Evolutionary conservation across 2,329 filamentous ascomycete genomes (phyloP), one percentile per base, ranked within the genome.

Genomic region (Paracorniculantispora psalliotae): DNA sequence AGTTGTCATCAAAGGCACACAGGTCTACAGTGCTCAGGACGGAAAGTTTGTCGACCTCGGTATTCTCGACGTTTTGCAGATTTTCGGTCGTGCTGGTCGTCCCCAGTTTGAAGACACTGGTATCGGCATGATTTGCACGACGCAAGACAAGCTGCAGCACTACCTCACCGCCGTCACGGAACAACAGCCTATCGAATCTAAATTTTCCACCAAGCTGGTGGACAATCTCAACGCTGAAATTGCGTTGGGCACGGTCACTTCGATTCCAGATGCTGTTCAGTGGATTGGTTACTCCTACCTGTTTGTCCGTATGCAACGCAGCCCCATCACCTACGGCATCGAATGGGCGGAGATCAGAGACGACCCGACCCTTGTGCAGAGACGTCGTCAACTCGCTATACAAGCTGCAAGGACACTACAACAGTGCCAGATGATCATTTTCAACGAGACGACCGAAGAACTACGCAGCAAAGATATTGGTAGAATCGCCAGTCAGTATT

Each of bases 241-340:
- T 63, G 85, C 92, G 0, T 75, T 99, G 9, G 94, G 94, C 1
- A 99, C 96, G 0, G 96, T 99, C 19, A 97, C 93, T 0, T 96
- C 93, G 1, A 89, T 99, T 2, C 80, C 88, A 2, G 96, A 99
- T 75, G 94, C 91, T 0, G 92, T 97, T 1, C 91, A 96, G 64
- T 99, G 94, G 94, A 88, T 99, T 33, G 93, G 96, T 15, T 99
- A 99, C 71, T 97, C 93, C 0, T 99, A 97, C 69, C 80, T 99
- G 0, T 99, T 96, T 71, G 93, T 99, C 41, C 89, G 94, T 41
- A 99, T 99, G 94, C 87, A 90, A 70, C 85, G 90, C 61, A 96
- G 94, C 64, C 93, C 92, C 4, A 84, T 93, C 68, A 87, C 88
- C 1, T 99, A 99, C 68, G 94, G 93, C 2, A 97, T 99, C 51